Evolutionary conservation across 371 early-diverging fungal species (phyloP), one percentile per base, ranked within the genome.

Genomic region (Chytridiales sp.): DNA sequence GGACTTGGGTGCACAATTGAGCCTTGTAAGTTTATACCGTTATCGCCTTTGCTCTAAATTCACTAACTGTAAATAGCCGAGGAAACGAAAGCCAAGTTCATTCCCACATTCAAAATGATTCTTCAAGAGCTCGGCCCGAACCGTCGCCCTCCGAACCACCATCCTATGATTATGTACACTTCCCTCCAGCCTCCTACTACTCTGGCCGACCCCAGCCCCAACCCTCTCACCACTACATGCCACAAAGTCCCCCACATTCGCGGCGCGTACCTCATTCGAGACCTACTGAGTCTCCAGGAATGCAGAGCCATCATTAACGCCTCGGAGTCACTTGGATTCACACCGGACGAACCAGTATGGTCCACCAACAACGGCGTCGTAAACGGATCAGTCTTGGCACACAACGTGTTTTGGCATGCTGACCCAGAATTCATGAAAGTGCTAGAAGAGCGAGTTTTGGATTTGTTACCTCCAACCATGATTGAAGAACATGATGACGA

Each of bases 361-460:
- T 79, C 77, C 22, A 67, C 66, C 41, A 80, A 76, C 6, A 56
- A 62, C 19, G 68, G 72, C 26, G 66, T 70, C 15, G 52, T 56
- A 32, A 35, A 52, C 24, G 56, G 66, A 39, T 78, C 79, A 0
- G 61, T 81, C 1, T 49, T 81, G 46, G 83, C 83, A 1, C 80
- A 81, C 69, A 80, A 80, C 69, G 72, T 83, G 41, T 78, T 83
- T 62, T 81, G 80, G 81, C 71, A 81, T 48, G 82, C 77, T 0
- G 81, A 83, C 54, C 59, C 70, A 13, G 68, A 71, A 22, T 56
- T 81, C 21, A 55, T 77, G 24, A 56, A 57, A 17, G 66, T 60
- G 39, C 74, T 81, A 51, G 77, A 71, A 51, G 61, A 68, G 19
- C 64, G 84, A 0, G 76, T 77, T 59, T 59, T 69, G 50, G 54